Base-by-base conservation (phyloP, 345 rosid genomes). In the Salix suchowensis region DNA sequence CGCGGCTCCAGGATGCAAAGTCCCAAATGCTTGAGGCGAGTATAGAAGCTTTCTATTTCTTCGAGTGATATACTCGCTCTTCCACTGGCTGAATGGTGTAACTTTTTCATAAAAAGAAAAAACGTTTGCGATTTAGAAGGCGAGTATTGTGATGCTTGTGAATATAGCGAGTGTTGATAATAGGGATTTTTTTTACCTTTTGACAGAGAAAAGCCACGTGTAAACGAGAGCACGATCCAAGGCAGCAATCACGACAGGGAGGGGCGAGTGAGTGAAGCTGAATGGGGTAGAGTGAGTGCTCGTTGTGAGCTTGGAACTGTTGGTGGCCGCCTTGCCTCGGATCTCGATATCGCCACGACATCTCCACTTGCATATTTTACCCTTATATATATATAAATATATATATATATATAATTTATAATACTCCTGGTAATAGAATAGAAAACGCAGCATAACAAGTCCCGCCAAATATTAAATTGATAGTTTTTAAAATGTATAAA, bases 321-420 rank as follows among this genome's bases (percentile, higher is more conserved):
- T 76, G 58, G 19, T 42, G 67, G 67, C 73, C 55, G 32, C 7
- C 7, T 68, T 72, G 74, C 81, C 67, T 78, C 50, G 77, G 80
- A 82, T 82, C 74, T 82, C 85, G 79, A 67, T 71, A 32, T 54
- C 37, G 30, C 71, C 76, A 61, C 71, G 19, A 28, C 52, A 30
- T 44, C 62, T 23, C 52, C 79, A 58, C 79, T 28, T 11, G 19
- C n/a, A 39, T n/a, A 10, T 9, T 6, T 34, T 72, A n/a, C 21
- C 18, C 3, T 36, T 70, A 30, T 2, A 55, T 7, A 14, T 7
- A 14, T 30, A n/a, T n/a, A n/a, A n/a, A 32, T 32, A 32, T 32
- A 34, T 32, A 32, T 8, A 14, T 8, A 14, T 32, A 32, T 32
- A 32, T 44, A 44, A 2, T 44, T 44, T 44, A 13, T 14, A 40